phyloP scores from a whole-genome alignment of 495 filamentous ascomycete species.

The Durotheca rogersii region DNA sequence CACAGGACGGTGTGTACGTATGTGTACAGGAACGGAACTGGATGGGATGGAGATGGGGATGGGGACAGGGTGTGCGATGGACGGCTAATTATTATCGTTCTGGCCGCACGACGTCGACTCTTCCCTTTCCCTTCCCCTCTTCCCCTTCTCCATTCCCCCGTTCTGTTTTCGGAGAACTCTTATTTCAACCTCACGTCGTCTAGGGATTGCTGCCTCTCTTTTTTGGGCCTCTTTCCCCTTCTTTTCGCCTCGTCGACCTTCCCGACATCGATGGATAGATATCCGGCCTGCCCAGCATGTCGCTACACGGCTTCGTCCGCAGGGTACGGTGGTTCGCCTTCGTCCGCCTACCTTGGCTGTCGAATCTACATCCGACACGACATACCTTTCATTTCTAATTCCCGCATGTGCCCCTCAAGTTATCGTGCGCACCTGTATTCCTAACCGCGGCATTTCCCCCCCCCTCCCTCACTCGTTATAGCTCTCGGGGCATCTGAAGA shows the following conservation, averaged over 20 bases:
- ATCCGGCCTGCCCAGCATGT: too few relatives aligned
- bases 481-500: too few relatives aligned
- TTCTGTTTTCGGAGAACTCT: neutral
- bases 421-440: neutral
- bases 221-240: neutral
- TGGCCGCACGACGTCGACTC: constrained; percentile 9
- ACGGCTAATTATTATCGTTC: neutral
- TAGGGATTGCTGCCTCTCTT: neutral
- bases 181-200: constrained; percentile 21
- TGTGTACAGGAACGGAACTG: too few relatives aligned
- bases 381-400: neutral
- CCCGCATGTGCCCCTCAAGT: neutral
- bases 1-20: too few relatives aligned
- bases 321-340: too few relatives aligned
- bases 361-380: constrained; percentile 3
- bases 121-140: neutral
- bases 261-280: too few relatives aligned
- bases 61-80: neutral
- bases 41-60: constrained; percentile 3
- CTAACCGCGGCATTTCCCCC: constrained; percentile 17
- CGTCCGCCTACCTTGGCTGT: neutral
- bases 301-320: too few relatives aligned
- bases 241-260: constrained; percentile 1
- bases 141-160: neutral
- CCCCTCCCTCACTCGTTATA: neutral